A percentile compares a stretch with the other conserved stretches of the same genome.
Conservation (phyloP, 371 early-diverging fungal species). For the Fennellomyces sp. region DNA sequence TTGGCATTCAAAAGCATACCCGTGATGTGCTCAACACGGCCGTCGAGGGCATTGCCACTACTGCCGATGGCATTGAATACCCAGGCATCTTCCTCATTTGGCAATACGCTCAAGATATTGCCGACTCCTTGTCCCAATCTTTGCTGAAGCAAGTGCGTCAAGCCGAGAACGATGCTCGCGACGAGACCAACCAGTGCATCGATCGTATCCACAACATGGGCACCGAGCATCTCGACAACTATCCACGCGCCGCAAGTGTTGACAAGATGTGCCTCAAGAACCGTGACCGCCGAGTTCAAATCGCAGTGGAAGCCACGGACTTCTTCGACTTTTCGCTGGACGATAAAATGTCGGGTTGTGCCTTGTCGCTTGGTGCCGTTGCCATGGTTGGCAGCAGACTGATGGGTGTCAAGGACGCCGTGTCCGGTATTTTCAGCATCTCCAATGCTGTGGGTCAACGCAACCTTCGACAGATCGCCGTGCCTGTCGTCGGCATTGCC, state of each 20-base stretch:
- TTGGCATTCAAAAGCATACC: slow-evolving; percentile 55
- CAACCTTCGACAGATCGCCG: slow-evolving; percentile 42
- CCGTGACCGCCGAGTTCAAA: slow-evolving; percentile 44
- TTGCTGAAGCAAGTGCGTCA: slow-evolving; percentile 64
- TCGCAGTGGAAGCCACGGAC: slow-evolving; percentile 70
- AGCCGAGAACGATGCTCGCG: slow-evolving; percentile 72
- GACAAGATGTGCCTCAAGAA: slow-evolving; percentile 52
- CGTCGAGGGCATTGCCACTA: slow-evolving; percentile 65
- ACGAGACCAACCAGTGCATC: slow-evolving; percentile 62
- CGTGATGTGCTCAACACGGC: slow-evolving; percentile 54
- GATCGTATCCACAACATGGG: slow-evolving; percentile 67
- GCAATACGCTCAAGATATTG: slow-evolving; percentile 84
- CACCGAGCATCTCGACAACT: slow-evolving; percentile 52
- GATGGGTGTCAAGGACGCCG: slow-evolving; percentile 48
- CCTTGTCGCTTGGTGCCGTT: slow-evolving; percentile 39
- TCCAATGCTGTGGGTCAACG: slow-evolving; percentile 35
- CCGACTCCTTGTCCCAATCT: slow-evolving; percentile 67
- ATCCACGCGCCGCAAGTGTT: slow-evolving; percentile 41
- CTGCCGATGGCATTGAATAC: slow-evolving; percentile 73
- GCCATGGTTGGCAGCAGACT: slow-evolving; percentile 52
- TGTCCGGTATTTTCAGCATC: slow-evolving; percentile 46
- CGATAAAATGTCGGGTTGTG: slow-evolving; percentile 56
- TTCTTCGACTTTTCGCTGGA: slow-evolving; percentile 66
- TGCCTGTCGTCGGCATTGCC: slow-evolving; percentile 55
- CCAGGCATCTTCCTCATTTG: slow-evolving; percentile 81